phyloP scores from a whole-genome alignment of 495 filamentous ascomycete species.

The Neurospora intermedia region DNA sequence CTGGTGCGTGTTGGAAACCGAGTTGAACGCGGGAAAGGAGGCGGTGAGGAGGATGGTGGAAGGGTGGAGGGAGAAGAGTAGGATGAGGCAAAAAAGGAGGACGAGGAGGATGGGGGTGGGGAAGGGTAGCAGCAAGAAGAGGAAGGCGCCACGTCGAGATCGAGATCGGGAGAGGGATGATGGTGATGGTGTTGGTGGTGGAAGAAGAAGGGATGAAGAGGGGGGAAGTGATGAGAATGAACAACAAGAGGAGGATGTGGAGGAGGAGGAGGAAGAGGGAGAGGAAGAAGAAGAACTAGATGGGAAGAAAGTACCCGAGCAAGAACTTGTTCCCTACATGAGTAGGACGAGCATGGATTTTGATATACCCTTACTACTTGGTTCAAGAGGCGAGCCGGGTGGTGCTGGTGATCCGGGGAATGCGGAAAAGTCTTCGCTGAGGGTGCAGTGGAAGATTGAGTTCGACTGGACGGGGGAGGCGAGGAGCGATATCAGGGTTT shows the following conservation, averaged over 20 bases:
- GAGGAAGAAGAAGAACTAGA: not conserved
- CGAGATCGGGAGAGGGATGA: too few species aligned
- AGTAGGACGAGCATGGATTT: slow-evolving; percentile 34
- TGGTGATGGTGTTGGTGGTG: too few species aligned
- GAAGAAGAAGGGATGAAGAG: too few species aligned
- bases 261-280: not conserved
- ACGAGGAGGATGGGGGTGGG: slow-evolving; percentile 2
- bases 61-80: slow-evolving; percentile 15
- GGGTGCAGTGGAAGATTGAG: slow-evolving; percentile 44
- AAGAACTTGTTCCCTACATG: slow-evolving; percentile 29
- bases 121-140: not conserved
- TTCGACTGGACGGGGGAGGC: slow-evolving; percentile 59
- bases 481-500: slow-evolving; percentile 36
- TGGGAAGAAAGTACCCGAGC: not conserved
- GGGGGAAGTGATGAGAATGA: not conserved
- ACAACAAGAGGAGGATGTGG: not conserved
- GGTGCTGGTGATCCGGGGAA: not conserved
- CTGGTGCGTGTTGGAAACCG: slow-evolving; percentile 33
- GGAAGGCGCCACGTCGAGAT: too few species aligned
- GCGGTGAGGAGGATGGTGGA: slow-evolving; percentile 16
- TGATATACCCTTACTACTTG: slow-evolving; percentile 16
- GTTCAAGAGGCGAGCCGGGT: not conserved
- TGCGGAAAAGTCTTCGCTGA: slow-evolving; percentile 18
- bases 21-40: slow-evolving; percentile 22
- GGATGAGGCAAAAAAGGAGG: slow-evolving; percentile 7